These are phyloP conservation scores for Mycena citricolor DNA, from an alignment of 1,284 basidiomycete genomes.

Conservation along the genomic window DNA sequence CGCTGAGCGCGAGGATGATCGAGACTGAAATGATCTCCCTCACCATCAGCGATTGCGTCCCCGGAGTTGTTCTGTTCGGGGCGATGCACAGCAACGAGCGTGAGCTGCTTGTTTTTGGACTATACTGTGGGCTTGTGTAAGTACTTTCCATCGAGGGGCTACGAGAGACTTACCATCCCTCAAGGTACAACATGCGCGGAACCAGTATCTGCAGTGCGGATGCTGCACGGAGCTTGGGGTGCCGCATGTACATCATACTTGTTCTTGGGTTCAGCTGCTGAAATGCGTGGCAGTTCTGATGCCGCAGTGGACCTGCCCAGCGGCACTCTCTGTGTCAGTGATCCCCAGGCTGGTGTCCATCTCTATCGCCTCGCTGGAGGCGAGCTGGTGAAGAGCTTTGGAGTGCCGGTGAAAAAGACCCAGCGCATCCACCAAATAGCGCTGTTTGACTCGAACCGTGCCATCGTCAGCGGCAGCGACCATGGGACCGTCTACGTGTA, in stretches of 20 bases:
- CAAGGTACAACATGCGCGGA: neutral
- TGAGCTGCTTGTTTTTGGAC: constrained; percentile 17
- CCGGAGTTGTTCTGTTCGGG: constrained; percentile 16
- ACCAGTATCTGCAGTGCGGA: no score
- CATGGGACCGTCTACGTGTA: constrained; percentile 27
- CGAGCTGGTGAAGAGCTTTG: constrained; percentile 8
- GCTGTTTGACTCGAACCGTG: constrained; percentile 17
- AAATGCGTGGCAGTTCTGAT: constrained; percentile 1
- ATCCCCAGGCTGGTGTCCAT: constrained; percentile 15
- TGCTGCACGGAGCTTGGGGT: no score
- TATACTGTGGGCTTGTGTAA: constrained; percentile 18
- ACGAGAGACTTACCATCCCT: neutral
- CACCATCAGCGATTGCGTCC: constrained; percentile 9
- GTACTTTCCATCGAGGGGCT: constrained; percentile 1
- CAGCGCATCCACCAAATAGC: constrained; percentile 18
- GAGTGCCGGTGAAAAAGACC: constrained; percentile 8
- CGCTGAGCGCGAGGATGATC: constrained; percentile 2
- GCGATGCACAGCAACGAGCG: constrained; percentile 4
- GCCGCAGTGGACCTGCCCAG: neutral
- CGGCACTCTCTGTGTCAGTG: constrained; percentile 13
- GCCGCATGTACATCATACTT: no score
- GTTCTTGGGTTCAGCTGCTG: no score
- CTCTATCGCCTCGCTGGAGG: constrained; percentile 15
- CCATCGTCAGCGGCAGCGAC: constrained; percentile 25
- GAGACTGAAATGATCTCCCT: constrained; percentile 11